phyloP scores from a whole-genome alignment of 345 rosid genomes.

The Salix dunnii region DNA sequence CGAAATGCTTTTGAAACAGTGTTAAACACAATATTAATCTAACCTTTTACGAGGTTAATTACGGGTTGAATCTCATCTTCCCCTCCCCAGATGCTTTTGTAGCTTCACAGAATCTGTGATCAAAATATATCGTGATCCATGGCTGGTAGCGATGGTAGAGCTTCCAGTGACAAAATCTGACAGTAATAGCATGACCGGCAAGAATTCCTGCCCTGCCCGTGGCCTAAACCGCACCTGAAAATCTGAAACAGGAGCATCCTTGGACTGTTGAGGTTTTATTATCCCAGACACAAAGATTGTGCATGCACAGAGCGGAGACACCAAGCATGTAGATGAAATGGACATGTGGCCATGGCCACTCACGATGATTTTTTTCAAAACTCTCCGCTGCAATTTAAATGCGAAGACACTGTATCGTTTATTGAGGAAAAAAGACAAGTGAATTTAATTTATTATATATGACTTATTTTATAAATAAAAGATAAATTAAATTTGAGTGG shows the following conservation, averaged over 20 bases:
- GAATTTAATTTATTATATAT: too few relatives aligned
- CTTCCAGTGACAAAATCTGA: neutral
- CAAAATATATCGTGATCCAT: neutral
- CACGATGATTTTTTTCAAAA: neutral
- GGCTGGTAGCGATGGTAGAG: neutral
- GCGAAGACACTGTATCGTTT: neutral
- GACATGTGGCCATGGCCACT: too few relatives aligned
- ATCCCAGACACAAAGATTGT: neutral
- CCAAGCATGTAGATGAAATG: neutral
- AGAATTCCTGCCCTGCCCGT: neutral
- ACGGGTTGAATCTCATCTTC: too few relatives aligned
- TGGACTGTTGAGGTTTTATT: neutral
- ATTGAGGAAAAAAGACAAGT: too few relatives aligned
- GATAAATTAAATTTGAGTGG: too few relatives aligned
- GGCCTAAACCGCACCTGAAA: neutral
- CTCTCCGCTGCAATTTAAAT: neutral
- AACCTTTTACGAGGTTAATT: too few relatives aligned
- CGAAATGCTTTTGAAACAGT: too few relatives aligned
- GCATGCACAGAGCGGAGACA: neutral
- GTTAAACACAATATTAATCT: too few relatives aligned
- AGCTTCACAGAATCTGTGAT: too few relatives aligned
- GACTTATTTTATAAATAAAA: too few relatives aligned
- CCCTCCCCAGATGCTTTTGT: too few relatives aligned
- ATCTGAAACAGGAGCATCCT: neutral
- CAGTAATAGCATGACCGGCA: neutral